Conservation (phyloP, 1,284 basidiomycete genomes). For the Puccinia hordei region DNA sequence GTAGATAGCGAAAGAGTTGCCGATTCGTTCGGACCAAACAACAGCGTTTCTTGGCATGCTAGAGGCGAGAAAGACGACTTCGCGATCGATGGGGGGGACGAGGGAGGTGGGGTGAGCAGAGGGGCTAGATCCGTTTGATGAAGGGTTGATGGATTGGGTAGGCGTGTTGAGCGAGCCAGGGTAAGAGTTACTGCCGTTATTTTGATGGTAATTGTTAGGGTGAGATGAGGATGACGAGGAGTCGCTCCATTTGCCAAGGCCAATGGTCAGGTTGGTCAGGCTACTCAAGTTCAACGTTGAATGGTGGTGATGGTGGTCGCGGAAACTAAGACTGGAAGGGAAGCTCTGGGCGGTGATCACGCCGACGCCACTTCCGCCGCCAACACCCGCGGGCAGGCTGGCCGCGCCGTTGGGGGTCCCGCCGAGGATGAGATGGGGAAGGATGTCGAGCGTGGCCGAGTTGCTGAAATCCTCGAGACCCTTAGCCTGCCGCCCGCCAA, state of each 20-base stretch:
- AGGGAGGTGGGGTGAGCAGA: background rate
- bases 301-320: background rate
- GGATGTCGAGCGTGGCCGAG: slow-evolving; percentile 33
- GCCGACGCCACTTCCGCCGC: slow-evolving; percentile 16
- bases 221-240: background rate
- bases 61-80: slow-evolving; percentile 35
- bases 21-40: slow-evolving; percentile 42
- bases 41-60: background rate
- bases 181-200: background rate
- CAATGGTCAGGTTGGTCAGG: slow-evolving; percentile 15
- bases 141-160: background rate
- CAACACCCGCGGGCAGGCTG: background rate
- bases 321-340: background rate
- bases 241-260: slow-evolving; percentile 10
- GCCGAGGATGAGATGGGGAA: slow-evolving; percentile 34
- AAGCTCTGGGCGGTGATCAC: slow-evolving; percentile 29
- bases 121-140: too few species aligned
- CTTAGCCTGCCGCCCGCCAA: slow-evolving; percentile 38
- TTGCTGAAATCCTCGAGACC: slow-evolving; percentile 49
- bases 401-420: background rate
- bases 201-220: background rate
- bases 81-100: background rate
- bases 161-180: background rate
- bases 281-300: background rate
- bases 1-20: slow-evolving; percentile 36